phyloP scores from a whole-genome alignment of 805 yeast genomes.

The Debaryomyces maramus region DNA sequence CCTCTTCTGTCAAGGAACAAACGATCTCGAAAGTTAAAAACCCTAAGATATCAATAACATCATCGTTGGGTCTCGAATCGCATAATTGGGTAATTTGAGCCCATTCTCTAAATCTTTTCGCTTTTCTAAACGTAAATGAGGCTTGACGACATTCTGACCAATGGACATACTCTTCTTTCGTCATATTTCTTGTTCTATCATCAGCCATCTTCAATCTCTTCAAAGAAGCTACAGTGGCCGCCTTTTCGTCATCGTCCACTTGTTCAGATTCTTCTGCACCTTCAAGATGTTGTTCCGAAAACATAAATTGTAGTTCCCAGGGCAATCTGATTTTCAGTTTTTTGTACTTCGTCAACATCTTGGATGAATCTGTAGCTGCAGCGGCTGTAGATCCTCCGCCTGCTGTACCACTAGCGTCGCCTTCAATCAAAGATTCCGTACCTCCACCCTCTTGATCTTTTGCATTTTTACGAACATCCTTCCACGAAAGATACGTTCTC shows the following conservation, averaged over 20 bases:
- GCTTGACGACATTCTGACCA: constrained; percentile 99
- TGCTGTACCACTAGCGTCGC: constrained; percentile 45
- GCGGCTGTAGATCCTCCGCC: constrained; percentile 37
- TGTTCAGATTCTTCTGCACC: constrained; percentile 58
- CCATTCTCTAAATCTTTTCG: constrained; percentile 96
- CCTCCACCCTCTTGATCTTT: constrained; percentile 57
- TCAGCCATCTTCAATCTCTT: constrained; percentile 90
- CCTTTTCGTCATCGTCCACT: constrained; percentile 85
- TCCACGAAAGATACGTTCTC: constrained; percentile 92
- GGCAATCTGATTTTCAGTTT: constrained; percentile 83
- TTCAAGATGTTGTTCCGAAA: constrained; percentile 82
- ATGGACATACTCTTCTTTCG: constrained; percentile 95
- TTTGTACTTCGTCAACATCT: constrained; percentile 52
- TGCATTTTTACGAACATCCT: constrained; percentile 85
- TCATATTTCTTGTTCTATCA: constrained; percentile 90
- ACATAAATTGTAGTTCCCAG: constrained; percentile 95
- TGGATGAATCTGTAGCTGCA: constrained; percentile 37
- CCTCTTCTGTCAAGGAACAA: constrained; percentile 90
- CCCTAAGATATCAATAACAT: constrained; percentile 93
- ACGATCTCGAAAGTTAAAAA: constrained; percentile 96
- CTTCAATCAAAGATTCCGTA: constrained; percentile 49
- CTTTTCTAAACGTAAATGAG: constrained; percentile 89
- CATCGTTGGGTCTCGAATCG: constrained; percentile 92
- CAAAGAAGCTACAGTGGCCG: constrained; percentile 84
- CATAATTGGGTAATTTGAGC: constrained; percentile 81